These are phyloP conservation scores for Termitomyces sp. DNA, from an alignment of 768 basidiomycete genomes.

Conservation along the genomic window DNA sequence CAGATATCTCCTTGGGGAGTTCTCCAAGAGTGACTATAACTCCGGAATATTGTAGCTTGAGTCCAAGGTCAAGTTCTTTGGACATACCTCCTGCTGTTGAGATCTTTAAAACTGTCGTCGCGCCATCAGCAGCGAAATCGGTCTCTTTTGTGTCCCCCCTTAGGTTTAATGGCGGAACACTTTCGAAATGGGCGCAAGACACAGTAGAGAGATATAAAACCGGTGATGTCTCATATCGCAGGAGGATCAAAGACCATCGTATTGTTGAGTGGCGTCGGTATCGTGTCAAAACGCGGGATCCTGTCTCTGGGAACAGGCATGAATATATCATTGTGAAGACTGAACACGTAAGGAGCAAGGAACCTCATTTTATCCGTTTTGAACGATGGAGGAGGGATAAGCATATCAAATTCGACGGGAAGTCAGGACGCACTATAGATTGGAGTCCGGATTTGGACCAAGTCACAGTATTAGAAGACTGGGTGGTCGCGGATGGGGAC, in stretches of 20 bases:
- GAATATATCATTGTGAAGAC: not conserved
- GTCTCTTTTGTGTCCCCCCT: not conserved
- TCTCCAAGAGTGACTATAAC: too few relatives aligned
- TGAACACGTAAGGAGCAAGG: not conserved
- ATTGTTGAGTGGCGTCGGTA: constrained; percentile 4
- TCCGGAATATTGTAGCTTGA: not conserved
- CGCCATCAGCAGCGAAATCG: not conserved
- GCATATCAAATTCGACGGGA: not conserved
- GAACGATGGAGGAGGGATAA: constrained; percentile 1
- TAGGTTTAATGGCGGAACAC: not conserved
- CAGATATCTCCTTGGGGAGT: not conserved
- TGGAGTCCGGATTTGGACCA: not conserved
- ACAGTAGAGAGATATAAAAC: not conserved
- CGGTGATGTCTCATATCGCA: not conserved
- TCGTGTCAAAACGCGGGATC: not conserved
- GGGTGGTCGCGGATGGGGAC: not conserved
- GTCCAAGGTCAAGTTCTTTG: not conserved
- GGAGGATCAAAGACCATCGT: not conserved
- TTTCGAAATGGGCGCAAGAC: not conserved
- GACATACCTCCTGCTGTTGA: too few relatives aligned
- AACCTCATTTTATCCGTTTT: not conserved
- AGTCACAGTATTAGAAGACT: not conserved
- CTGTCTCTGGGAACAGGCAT: not conserved
- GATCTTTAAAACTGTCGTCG: not conserved
- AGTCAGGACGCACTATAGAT: not conserved